Evolutionary conservation across 441 rosid genomes (phyloP).

Genomic region (Corymbia citriodora): DNA sequence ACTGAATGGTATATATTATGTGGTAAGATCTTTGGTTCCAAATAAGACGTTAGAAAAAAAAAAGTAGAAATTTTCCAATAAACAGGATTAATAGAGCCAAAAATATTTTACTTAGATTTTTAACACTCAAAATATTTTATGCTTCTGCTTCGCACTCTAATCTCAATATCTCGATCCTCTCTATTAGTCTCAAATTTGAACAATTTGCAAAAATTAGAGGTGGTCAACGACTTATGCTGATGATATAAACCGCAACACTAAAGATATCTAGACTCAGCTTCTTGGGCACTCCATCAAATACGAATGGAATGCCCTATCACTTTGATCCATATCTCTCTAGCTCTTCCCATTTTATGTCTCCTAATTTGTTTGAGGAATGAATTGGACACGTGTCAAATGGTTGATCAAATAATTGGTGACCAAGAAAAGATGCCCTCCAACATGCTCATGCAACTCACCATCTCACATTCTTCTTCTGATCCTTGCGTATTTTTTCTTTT

Average conservation of each 20-base stretch:
- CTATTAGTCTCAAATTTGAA: not conserved
- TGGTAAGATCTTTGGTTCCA: no score
- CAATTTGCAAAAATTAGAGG: no score
- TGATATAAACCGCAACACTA: not conserved
- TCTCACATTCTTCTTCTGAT: not conserved
- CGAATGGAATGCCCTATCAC: not conserved
- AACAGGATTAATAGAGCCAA: no score
- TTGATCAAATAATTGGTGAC: not conserved
- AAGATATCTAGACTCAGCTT: not conserved
- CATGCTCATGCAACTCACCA: not conserved
- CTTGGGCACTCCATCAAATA: not conserved
- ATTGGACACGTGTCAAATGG: fast-evolving
- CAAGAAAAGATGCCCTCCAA: fast-evolving
- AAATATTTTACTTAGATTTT: not conserved
- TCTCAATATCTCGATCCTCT: not conserved
- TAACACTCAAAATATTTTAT: not conserved
- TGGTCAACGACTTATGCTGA: not conserved
- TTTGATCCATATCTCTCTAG: not conserved
- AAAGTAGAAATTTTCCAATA: not conserved
- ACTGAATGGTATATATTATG: no score
- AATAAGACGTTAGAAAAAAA: no score
- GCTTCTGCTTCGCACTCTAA: no score
- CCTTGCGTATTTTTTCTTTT: fast-evolving
- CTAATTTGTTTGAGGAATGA: not conserved
- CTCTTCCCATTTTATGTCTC: not conserved